A percentile compares a stretch with the other conserved stretches of the same genome.
phyloP scores from a whole-genome alignment of 2,329 filamentous ascomycete genomes.

The Alternaria alternata region DNA sequence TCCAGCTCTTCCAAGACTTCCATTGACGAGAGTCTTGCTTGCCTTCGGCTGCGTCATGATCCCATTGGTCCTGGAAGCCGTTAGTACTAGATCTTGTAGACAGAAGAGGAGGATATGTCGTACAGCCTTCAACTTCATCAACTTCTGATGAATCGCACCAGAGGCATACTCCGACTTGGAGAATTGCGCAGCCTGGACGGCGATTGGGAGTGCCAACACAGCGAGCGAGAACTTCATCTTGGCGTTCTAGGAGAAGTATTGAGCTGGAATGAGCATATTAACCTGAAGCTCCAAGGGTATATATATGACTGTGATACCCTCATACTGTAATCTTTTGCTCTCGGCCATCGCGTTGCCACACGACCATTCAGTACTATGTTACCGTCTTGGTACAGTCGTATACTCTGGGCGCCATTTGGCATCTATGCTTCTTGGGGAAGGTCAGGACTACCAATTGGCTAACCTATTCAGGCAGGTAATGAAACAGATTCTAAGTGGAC shows the following conservation, averaged over 20 bases:
- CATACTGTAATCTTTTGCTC: background rate
- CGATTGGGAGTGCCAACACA: conserved; percentile 31
- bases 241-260: conserved; percentile 23
- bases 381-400: conserved; percentile 18
- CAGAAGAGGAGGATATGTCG: background rate
- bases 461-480: conserved; percentile 18
- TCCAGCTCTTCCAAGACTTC: conserved; percentile 30
- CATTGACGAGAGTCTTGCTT: conserved; percentile 27
- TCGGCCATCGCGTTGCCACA: conserved; percentile 5
- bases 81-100: background rate
- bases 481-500: background rate
- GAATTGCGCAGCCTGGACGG: conserved; percentile 30
- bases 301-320: conserved; percentile 21
- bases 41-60: conserved; percentile 28
- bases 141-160: conserved; percentile 33
- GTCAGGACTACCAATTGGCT: conserved; percentile 7
- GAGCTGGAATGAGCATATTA: conserved; percentile 37
- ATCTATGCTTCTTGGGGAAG: conserved; percentile 23
- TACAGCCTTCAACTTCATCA: conserved; percentile 40
- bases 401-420: conserved; percentile 20
- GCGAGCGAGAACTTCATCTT: conserved; percentile 39
- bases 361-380: conserved; percentile 5
- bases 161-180: conserved; percentile 36
- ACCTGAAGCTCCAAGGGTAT: conserved; percentile 15
- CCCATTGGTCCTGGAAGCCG: conserved; percentile 29